Conservation (phyloP, 768 basidiomycete genomes). For the Suillus tomentosus region DNA sequence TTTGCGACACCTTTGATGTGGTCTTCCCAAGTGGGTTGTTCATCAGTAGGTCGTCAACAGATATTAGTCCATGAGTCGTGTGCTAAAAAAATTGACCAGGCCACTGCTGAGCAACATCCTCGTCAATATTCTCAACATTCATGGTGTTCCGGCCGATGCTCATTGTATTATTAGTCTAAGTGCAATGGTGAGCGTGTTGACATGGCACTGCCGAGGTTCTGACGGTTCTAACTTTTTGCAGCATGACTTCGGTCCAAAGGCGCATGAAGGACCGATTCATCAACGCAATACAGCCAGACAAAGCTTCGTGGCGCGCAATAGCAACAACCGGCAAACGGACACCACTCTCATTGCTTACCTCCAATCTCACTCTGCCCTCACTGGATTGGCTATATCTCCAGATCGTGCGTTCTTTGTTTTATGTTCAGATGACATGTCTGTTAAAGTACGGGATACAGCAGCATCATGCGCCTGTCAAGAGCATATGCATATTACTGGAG, state of each 20-base stretch:
- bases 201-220: no score
- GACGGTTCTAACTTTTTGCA: slow-evolving; percentile 42
- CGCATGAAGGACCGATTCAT: slow-evolving; percentile 79
- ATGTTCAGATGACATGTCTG: slow-evolving; percentile 90
- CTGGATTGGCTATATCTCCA: slow-evolving; percentile 82
- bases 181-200: no score
- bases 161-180: no score
- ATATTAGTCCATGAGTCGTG: no score
- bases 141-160: no score
- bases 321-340: slow-evolving; percentile 59
- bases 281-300: slow-evolving; percentile 74
- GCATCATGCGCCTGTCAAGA: slow-evolving; percentile 67
- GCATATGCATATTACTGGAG: slow-evolving; percentile 75
- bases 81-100: no score
- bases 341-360: slow-evolving; percentile 84
- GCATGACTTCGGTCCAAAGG: slow-evolving; percentile 88
- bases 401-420: slow-evolving; percentile 96
- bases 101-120: no score
- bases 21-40: no score
- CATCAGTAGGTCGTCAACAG: no score
- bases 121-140: no score
- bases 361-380: slow-evolving; percentile 81
- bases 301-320: slow-evolving; percentile 67
- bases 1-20: no score
- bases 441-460: slow-evolving; percentile 90